These are phyloP conservation scores for Logfia minima DNA, from an alignment of 129 eudicot species.

Conservation along the genomic window DNA sequence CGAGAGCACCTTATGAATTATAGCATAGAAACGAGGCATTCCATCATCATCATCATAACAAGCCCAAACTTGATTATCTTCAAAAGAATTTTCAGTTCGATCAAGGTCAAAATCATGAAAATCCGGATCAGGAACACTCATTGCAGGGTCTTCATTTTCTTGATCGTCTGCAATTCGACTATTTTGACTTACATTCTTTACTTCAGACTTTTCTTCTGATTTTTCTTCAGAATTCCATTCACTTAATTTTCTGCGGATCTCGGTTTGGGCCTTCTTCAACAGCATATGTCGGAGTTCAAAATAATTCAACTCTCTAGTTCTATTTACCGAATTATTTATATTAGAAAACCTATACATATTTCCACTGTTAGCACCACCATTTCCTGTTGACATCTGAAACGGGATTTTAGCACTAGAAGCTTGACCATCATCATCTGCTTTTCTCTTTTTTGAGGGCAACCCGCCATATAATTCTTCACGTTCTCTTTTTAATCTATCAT, in stretches of 20 bases:
- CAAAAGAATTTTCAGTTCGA: slow-evolving; percentile 62
- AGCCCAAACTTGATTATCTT: slow-evolving; percentile 84
- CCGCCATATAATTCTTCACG: slow-evolving; percentile 54
- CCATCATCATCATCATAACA: slow-evolving; percentile 89
- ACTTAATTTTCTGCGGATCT: slow-evolving; percentile 43
- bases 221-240: slow-evolving; percentile 46
- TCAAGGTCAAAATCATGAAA: slow-evolving; percentile 84
- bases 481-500: slow-evolving; percentile 65
- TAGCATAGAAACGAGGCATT: slow-evolving; percentile 91
- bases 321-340: slow-evolving; percentile 34
- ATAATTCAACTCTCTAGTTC: slow-evolving; percentile 54
- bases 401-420: slow-evolving; percentile 38
- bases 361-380: slow-evolving; percentile 36
- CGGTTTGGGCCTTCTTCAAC: slow-evolving; percentile 51
- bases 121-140: slow-evolving; percentile 94
- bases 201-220: slow-evolving; percentile 20
- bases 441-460: slow-evolving; percentile 48
- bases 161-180: slow-evolving; percentile 14
- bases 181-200: slow-evolving; percentile 14
- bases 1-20: slow-evolving; percentile 64
- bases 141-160: slow-evolving; percentile 34
- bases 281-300: slow-evolving; percentile 59
- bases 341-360: slow-evolving; percentile 32
- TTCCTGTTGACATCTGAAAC: slow-evolving; percentile 40
- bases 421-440: slow-evolving; percentile 39